These are phyloP conservation scores for Galerina sulciceps DNA, from an alignment of 768 basidiomycete genomes.

Conservation along the genomic window DNA sequence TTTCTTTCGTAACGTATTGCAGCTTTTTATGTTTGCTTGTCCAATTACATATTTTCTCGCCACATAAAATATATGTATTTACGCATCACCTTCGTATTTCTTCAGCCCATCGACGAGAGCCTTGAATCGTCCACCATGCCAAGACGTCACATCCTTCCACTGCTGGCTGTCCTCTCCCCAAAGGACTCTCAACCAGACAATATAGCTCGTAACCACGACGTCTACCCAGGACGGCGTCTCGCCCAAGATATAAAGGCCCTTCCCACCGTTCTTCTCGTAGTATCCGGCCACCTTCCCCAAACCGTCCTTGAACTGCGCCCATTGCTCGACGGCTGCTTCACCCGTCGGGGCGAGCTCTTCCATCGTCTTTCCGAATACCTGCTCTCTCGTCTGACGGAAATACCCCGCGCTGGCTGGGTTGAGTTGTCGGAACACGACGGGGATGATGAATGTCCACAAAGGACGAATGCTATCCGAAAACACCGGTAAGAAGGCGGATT, in stretches of 20 bases:
- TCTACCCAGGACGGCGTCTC: conserved; percentile 42
- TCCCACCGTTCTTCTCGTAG: conserved; percentile 27
- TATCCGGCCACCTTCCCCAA: conserved; percentile 28
- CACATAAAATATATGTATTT: too few relatives aligned
- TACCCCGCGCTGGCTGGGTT: conserved; percentile 17
- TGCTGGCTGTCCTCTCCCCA: conserved; percentile 37
- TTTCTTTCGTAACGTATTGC: too few relatives aligned
- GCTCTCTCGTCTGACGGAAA: conserved; percentile 40
- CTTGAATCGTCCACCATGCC: conserved; percentile 31
- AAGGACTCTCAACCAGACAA: conserved; percentile 32
- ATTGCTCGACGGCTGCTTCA: conserved; percentile 32
- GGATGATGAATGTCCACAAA: conserved; percentile 8
- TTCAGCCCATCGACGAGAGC: too few relatives aligned
- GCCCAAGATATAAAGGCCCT: conserved; percentile 36
- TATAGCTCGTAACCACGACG: conserved; percentile 32
- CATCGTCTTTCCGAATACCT: conserved; percentile 29
- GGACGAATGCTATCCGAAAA: not conserved
- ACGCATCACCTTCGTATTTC: too few relatives aligned
- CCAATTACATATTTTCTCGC: too few relatives aligned
- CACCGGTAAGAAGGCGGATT: conserved; percentile 12
- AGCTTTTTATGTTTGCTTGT: too few relatives aligned
- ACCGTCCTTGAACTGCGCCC: conserved; percentile 34
- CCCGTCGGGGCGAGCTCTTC: conserved; percentile 35
- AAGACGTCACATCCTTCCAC: conserved; percentile 40
- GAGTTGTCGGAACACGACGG: not conserved